Base-by-base conservation (phyloP, 805 yeast species). In the Cyberlindnera euphorbiiphila region DNA sequence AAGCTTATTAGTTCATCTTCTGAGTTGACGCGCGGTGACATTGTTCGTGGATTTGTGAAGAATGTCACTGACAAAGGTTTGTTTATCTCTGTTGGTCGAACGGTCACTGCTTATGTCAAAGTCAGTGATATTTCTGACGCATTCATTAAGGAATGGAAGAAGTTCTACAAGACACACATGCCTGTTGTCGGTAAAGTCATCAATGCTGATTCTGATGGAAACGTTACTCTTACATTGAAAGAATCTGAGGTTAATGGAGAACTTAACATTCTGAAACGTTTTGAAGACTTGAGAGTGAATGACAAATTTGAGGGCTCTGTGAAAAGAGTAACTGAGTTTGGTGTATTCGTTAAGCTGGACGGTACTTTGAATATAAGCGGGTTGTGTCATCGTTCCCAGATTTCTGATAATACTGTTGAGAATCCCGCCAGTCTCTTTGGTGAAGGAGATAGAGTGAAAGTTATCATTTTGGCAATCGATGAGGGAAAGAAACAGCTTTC, bases 371-470 rank as follows among this genome's bases (percentile, higher is more conserved):
- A 77, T 51, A 70, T 88, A 41, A 76, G 84, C 53, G 98, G 98
- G 40, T 72, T 91, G 47, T 88, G 96, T 50, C 97, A 91, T 57
- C 80, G 74, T 41, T 72, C 89, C 26, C 83, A 91, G 61, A 81
- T 91, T 40, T 80, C 96, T 22, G 93, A 85, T 48, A 79, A 77
- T 39, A 57, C 62, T 9, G 68, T 78, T 24, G 72, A 71, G 26
- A 77, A 87, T 51, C 60, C 84, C 19, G 56, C 68, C 29, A 67
- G 78, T 11, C 69, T 91, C 40, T 91, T 91, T 60, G 81, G 84
- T 37, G 85, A 77, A 52, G 98, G 98, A 47, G 98, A 91, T 57
- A 72, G 82, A 45, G 97, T 91, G 29, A 86, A 86, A 64, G 95
- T 86, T 24, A 83, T 82, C 64, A 70, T 91, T 25, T 66, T 89